A percentile compares a stretch with the other conserved stretches of the same genome.
phyloP scores from a whole-genome alignment of 352 stramenopile genomes.

The Hyaloperonospora brassicae region DNA sequence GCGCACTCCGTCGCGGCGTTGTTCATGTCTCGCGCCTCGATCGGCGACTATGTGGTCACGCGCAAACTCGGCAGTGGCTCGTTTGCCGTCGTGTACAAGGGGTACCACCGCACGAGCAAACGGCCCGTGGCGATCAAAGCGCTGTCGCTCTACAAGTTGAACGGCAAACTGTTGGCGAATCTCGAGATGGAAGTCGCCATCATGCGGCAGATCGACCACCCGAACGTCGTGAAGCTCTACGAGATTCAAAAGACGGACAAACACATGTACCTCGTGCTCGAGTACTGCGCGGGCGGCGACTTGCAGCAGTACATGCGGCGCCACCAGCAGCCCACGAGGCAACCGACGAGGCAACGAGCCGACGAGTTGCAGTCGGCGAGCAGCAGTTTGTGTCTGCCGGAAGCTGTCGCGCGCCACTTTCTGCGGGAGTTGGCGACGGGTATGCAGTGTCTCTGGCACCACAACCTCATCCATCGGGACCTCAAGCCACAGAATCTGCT shows the following conservation, averaged over 20 bases:
- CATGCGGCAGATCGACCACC: constrained; percentile 91
- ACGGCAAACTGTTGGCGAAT: constrained; percentile 93
- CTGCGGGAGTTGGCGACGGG: constrained; percentile 55
- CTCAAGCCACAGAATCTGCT: constrained; percentile 96
- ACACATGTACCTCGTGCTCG: constrained; percentile 95
- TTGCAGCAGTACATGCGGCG: constrained; percentile 90
- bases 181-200: constrained; percentile 96
- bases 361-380: no score
- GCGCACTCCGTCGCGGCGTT: background rate
- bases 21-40: constrained; percentile 49
- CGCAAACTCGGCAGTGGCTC: constrained; percentile 88
- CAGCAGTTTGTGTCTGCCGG: constrained; percentile 11
- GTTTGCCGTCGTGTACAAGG: constrained; percentile 88
- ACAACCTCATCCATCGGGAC: constrained; percentile 84
- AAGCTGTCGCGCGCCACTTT: constrained; percentile 55
- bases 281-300: constrained; percentile 94
- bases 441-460: constrained; percentile 65
- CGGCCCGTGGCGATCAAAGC: constrained; percentile 90
- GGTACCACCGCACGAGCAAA: constrained; percentile 67
- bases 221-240: constrained; percentile 94
- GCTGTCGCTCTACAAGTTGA: constrained; percentile 90
- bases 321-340: constrained; percentile 32
- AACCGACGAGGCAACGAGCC: background rate
- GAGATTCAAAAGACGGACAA: constrained; percentile 93
- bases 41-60: constrained; percentile 85